Conservation (phyloP, 352 stramenopile species). For the Globisporangium emineosum region DNA sequence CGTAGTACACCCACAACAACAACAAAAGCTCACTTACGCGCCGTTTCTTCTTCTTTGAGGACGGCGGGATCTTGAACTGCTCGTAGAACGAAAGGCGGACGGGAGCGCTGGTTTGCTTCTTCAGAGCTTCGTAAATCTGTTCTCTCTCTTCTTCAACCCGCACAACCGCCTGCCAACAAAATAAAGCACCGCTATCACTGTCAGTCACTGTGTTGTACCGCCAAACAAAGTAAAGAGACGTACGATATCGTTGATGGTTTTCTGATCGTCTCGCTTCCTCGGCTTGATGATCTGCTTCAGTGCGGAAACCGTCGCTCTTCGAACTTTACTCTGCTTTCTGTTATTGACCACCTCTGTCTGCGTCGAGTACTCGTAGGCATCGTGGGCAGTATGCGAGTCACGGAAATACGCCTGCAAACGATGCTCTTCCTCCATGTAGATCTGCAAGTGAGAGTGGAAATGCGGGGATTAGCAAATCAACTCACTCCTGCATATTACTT, state of each 20-base stretch:
- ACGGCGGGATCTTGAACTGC: constrained; percentile 49
- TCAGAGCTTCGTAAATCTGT: constrained; percentile 59
- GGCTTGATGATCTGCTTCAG: constrained; percentile 28
- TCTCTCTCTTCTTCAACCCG: constrained; percentile 52
- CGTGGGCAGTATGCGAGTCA: constrained; percentile 29
- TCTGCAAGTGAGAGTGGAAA: constrained; percentile 25
- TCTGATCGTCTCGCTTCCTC: constrained; percentile 21
- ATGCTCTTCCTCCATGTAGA: constrained; percentile 64
- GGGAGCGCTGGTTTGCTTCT: constrained; percentile 33
- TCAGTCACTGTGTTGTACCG: too few relatives aligned
- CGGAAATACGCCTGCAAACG: constrained; percentile 39
- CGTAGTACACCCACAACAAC: too few relatives aligned
- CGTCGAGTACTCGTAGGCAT: constrained; percentile 42
- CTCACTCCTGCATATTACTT: background rate
- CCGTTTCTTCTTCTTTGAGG: constrained; percentile 72
- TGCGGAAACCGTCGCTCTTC: constrained; percentile 15
- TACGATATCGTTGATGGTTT: constrained; percentile 35
- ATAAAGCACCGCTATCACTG: too few relatives aligned
- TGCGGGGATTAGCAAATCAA: background rate
- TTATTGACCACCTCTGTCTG: constrained; percentile 18
- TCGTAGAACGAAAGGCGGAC: constrained; percentile 59
- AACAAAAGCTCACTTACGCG: constrained; percentile 25
- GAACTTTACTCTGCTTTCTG: constrained; percentile 22
- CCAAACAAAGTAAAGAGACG: too few relatives aligned
- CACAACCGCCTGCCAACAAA: constrained; percentile 49